Evolutionary conservation across 1,284 basidiomycete species (phyloP), one percentile per base, ranked within the genome.

Genomic region (Tilletia horrida): DNA sequence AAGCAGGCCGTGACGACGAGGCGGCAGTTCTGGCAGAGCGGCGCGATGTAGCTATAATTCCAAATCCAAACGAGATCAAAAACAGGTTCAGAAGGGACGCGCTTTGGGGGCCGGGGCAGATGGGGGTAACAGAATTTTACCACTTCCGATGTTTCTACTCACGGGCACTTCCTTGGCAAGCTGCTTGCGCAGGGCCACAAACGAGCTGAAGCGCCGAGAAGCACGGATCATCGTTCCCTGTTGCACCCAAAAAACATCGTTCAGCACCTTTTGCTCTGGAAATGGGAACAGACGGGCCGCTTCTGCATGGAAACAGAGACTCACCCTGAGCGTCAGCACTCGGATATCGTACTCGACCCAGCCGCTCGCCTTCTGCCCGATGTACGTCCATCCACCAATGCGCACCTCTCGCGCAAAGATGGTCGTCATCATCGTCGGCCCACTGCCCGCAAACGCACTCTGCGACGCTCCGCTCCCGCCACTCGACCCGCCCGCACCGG

Each of bases 331-430:
- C 18, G 75, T 73, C 27, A 69, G 63, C 44, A 80, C 68, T 9
- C 67, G 63, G 6, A 80, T 68, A 21, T 78, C 75, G 47, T 71
- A 80, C 13, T 75, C 75, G 21, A 79, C 74, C 72, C 72, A 80
- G 1, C 79, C 79, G 16, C 75, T 67, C 1, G 71, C 72, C 44
- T 70, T 69, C 0, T 67, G 66, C 45, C 79, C 79, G 21, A 80
- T 71, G 23, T 72, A 66, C 47, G 67, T 76, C 76, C 77, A 80
- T 11, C 76, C 75, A 0, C 76, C 69, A 23, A 80, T 73, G 0
- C 67, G 62, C 1, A 77, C 72, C 23, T 76, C 73, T 50, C 73
- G 62, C 3, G 75, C 72, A 65, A 77, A 77, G 25, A 64, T 50
- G 8, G 42, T 48, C 16, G 45, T 48, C 45, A 23, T 48, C 18